These are phyloP conservation scores for Nannochloropsis oceanica DNA, from an alignment of 108 stramenopile genomes.

Conservation along the genomic window DNA sequence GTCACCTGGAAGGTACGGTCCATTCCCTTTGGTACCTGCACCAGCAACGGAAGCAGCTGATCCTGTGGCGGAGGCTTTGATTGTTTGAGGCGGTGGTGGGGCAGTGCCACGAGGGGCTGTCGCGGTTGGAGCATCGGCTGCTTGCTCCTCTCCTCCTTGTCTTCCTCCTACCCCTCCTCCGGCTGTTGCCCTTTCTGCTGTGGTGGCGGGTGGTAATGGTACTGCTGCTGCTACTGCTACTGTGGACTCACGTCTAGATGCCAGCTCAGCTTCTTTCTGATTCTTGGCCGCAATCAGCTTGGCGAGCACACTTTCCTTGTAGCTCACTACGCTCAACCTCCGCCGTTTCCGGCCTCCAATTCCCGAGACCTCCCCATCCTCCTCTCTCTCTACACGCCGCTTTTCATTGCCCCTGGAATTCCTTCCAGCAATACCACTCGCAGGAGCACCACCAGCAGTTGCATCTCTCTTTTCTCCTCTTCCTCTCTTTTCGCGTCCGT, in stretches of 20 bases:
- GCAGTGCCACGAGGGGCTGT: too few relatives aligned
- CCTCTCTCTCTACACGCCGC: background rate
- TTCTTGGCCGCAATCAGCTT: background rate
- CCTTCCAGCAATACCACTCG: background rate
- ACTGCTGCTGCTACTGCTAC: background rate
- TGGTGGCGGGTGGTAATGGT: background rate
- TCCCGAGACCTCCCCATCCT: background rate
- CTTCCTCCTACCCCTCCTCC: too few relatives aligned
- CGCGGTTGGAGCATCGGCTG: too few relatives aligned
- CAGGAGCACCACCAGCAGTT: background rate
- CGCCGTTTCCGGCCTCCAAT: background rate
- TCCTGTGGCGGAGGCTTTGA: too few relatives aligned
- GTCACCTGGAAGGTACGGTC: background rate
- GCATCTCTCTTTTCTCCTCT: background rate
- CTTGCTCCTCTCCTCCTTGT: too few relatives aligned
- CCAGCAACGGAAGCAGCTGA: too few relatives aligned
- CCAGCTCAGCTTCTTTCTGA: background rate
- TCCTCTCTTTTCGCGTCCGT: background rate
- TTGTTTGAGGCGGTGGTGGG: too few relatives aligned
- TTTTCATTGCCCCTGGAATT: background rate
- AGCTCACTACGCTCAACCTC: background rate
- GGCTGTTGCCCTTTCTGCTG: too few relatives aligned
- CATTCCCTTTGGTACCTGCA: too few relatives aligned
- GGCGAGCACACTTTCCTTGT: background rate
- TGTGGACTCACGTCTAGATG: background rate